phyloP scores from a whole-genome alignment of 108 stramenopile species.

The Cylindrotheca fusiformis region DNA sequence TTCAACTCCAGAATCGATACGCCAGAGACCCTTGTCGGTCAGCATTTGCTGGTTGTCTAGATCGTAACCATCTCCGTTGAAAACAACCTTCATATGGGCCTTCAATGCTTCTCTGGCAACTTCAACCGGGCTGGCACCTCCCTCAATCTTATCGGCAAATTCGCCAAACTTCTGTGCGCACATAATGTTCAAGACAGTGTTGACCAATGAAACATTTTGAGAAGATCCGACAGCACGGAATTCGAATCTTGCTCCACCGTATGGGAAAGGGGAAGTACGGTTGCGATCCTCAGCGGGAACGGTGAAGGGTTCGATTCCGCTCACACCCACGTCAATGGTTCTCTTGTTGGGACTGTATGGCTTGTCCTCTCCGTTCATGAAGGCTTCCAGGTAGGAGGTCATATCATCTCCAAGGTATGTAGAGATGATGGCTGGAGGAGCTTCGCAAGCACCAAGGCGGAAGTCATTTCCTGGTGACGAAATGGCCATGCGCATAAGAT shows the following conservation, averaged over 20 bases:
- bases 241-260: conserved; percentile 95
- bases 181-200: conserved; percentile 94
- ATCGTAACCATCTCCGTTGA: conserved; percentile 96
- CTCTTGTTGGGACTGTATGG: conserved; percentile 78
- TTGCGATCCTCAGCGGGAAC: conserved; percentile 97
- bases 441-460: conserved; percentile 96
- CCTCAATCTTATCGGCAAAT: conserved; percentile 87
- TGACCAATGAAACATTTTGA: conserved; percentile 92
- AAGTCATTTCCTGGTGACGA: conserved; percentile 94
- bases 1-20: conserved; percentile 93
- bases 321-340: conserved; percentile 76
- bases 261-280: conserved; percentile 97
- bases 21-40: conserved; percentile 88
- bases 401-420: conserved; percentile 94
- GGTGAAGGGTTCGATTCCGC: conserved; percentile 77
- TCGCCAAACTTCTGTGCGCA: conserved; percentile 88
- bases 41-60: conserved; percentile 80
- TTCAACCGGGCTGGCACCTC: conserved; percentile 59
- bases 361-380: conserved; percentile 70
- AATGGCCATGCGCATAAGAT: conserved; percentile 94
- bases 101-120: conserved; percentile 80
- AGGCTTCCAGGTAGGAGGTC: conserved; percentile 82
- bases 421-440: conserved; percentile 95
- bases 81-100: conserved; percentile 89
- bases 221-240: conserved; percentile 97